Conservation (phyloP, 2,329 filamentous ascomycete genomes). For the Sclerotinia minor region DNA sequence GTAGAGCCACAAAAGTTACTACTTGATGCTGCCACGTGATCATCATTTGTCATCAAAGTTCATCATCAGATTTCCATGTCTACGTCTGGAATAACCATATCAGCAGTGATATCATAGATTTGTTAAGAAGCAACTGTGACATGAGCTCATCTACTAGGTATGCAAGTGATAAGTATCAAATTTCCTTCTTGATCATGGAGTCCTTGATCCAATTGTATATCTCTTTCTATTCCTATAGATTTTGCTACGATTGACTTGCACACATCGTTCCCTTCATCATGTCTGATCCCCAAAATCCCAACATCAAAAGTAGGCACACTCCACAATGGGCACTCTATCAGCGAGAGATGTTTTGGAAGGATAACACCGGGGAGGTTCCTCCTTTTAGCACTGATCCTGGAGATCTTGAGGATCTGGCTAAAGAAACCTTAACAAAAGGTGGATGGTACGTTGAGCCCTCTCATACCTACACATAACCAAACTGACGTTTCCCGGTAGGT, state of each 20-base stretch:
- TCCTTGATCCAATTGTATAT: not conserved
- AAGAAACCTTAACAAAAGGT: conserved; percentile 55
- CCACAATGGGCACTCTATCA: conserved; percentile 58
- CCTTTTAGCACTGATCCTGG: conserved; percentile 58
- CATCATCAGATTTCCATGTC: not conserved
- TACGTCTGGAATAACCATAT: not conserved
- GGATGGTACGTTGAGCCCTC: conserved; percentile 48
- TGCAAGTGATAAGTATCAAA: conserved; percentile 6
- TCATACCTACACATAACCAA: not conserved
- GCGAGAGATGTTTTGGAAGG: conserved; percentile 55
- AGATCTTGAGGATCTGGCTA: conserved; percentile 59
- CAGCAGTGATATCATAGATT: conserved; percentile 20
- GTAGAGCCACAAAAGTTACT: not conserved
- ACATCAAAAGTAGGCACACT: conserved; percentile 51
- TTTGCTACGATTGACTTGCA: not conserved
- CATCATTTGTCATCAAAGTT: not conserved
- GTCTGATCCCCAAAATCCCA: conserved; percentile 52
- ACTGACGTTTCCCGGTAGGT: conserved; percentile 38
- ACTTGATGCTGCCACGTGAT: not conserved
- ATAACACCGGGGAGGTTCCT: conserved; percentile 49
- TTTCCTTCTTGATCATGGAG: not conserved
- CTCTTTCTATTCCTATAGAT: not conserved
- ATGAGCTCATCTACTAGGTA: not conserved
- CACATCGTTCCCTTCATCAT: conserved; percentile 24
- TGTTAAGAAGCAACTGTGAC: not conserved